phyloP scores from a whole-genome alignment of 108 stramenopile genomes.

The Fragilariopsis cylindrus region DNA sequence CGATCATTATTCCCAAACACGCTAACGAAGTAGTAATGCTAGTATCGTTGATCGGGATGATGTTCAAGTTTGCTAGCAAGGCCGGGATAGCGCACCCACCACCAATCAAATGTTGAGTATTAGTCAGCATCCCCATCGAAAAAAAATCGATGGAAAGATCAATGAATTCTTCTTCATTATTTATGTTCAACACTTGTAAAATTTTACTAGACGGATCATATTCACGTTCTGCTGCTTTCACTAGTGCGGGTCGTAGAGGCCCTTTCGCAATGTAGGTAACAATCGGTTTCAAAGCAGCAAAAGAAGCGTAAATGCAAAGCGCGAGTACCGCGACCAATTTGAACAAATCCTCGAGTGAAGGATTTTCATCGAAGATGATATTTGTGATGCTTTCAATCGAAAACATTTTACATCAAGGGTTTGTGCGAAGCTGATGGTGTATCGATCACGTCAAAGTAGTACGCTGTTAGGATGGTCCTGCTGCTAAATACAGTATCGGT shows the following conservation, averaged over 20 bases:
- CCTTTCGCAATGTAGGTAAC: not conserved
- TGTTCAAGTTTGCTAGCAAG: not conserved
- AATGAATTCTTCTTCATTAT: not conserved
- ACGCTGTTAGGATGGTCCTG: too few relatives aligned
- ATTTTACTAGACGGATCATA: not conserved
- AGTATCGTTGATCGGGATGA: not conserved
- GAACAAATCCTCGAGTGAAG: not conserved
- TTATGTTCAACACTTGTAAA: not conserved
- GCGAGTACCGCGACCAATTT: not conserved
- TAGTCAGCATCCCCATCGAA: not conserved
- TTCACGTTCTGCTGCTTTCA: not conserved
- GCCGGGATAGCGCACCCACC: not conserved
- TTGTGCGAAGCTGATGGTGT: too few relatives aligned
- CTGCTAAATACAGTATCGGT: too few relatives aligned
- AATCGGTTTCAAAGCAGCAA: not conserved
- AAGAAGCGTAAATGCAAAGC: not conserved
- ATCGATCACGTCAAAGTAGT: too few relatives aligned
- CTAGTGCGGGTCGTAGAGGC: not conserved
- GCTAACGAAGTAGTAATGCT: not conserved
- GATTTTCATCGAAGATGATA: not conserved
- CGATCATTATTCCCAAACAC: constrained; percentile 3
- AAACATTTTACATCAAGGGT: too few relatives aligned
- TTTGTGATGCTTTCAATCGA: not conserved
- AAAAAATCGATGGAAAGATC: not conserved
- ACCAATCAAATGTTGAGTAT: not conserved